These are phyloP conservation scores for Syncephalastrum racemosum DNA, from an alignment of 371 early-diverging fungal species.

Conservation along the genomic window DNA sequence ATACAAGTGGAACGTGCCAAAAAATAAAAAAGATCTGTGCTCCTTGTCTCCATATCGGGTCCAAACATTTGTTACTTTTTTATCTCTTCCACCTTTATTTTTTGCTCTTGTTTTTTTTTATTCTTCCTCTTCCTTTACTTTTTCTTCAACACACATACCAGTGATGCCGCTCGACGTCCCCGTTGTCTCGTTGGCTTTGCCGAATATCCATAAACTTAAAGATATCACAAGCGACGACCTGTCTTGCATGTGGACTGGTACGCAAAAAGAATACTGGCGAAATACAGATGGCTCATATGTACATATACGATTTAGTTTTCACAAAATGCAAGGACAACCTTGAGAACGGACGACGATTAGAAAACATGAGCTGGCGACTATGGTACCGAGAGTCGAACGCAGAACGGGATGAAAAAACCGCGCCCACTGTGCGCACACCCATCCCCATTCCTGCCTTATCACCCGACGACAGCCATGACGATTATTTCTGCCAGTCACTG, in stretches of 20 bases:
- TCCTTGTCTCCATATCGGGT: too few relatives aligned
- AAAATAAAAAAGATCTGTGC: too few relatives aligned
- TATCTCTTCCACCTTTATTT: background rate
- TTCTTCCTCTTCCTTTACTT: constrained; percentile 3
- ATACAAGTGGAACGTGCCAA: too few relatives aligned
- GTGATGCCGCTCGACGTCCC: constrained; percentile 36
- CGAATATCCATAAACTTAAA: constrained; percentile 40
- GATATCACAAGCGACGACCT: constrained; percentile 38
- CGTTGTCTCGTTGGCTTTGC: constrained; percentile 42
- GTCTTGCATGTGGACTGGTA: constrained; percentile 53
- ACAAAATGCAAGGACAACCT: constrained; percentile 48
- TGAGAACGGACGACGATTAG: constrained; percentile 45
- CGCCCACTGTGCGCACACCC: constrained; percentile 11
- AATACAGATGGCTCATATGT: constrained; percentile 1
- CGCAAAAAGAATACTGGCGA: background rate
- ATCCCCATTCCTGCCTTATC: constrained; percentile 7
- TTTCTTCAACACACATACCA: background rate
- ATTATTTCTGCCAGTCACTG: constrained; percentile 8
- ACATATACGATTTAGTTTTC: constrained; percentile 18
- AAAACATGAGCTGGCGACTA: constrained; percentile 46
- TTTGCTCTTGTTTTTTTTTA: constrained; percentile 9
- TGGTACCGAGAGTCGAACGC: constrained; percentile 19
- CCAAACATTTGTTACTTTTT: background rate
- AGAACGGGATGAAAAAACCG: background rate
- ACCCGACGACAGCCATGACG: constrained; percentile 3